These are phyloP conservation scores for Solanum dulcamara DNA, from an alignment of 257 asterid species.

Conservation along the genomic window DNA sequence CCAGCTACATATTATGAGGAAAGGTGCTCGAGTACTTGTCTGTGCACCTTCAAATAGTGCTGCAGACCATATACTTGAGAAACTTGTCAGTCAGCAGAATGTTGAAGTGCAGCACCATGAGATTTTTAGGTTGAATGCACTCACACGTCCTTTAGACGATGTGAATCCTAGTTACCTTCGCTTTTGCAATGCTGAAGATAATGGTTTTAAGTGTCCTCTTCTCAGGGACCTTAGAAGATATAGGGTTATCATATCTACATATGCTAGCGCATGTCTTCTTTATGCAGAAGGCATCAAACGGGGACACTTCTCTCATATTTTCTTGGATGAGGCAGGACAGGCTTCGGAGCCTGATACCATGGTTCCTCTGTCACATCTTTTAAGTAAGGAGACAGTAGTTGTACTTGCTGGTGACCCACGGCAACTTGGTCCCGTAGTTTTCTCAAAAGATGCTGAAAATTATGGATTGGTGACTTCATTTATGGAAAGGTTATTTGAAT, in stretches of 20 bases:
- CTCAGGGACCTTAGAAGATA: slow-evolving; percentile 24
- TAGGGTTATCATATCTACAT: slow-evolving; percentile 68
- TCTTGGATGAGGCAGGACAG: slow-evolving; percentile 98
- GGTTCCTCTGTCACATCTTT: slow-evolving; percentile 74
- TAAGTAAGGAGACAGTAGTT: slow-evolving; percentile 26
- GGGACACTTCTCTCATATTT: slow-evolving; percentile 72
- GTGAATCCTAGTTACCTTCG: slow-evolving; percentile 36
- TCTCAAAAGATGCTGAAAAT: slow-evolving; percentile 54
- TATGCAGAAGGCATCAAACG: slow-evolving; percentile 50
- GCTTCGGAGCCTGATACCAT: slow-evolving; percentile 96
- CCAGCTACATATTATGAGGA: slow-evolving; percentile 36
- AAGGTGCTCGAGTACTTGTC: slow-evolving; percentile 40
- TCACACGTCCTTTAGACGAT: slow-evolving; percentile 62
- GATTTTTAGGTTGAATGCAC: slow-evolving; percentile 70
- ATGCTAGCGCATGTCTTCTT: slow-evolving; percentile 56
- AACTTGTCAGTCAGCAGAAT: slow-evolving; percentile 29
- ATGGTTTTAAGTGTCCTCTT: slow-evolving; percentile 47
- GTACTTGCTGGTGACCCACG: slow-evolving; percentile 93
- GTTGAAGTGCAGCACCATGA: slow-evolving; percentile 23
- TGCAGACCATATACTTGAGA: slow-evolving; percentile 73
- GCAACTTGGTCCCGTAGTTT: slow-evolving; percentile 88
- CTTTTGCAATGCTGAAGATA: slow-evolving; percentile 51
- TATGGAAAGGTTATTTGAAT: slow-evolving; percentile 65
- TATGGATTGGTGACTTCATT: slow-evolving; percentile 70
- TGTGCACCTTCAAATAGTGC: slow-evolving; percentile 98